Conservation (phyloP, 257 asterid species). For the Nicotiana obtusifolia region DNA sequence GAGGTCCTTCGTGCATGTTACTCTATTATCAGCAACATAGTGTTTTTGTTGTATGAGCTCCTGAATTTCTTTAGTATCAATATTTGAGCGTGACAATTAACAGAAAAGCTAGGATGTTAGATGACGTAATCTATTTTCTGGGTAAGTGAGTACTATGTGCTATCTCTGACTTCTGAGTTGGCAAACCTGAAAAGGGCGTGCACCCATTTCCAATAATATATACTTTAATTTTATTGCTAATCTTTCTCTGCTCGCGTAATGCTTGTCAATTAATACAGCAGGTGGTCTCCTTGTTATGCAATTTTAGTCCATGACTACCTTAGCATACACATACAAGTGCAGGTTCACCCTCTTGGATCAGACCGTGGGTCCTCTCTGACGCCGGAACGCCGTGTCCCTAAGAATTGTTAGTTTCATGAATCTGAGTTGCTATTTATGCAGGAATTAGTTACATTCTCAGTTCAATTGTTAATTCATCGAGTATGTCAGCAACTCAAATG, state of each 20-base stretch:
- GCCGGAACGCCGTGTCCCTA: not conserved
- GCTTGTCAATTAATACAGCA: not conserved
- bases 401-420: not conserved
- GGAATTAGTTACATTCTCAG: not conserved
- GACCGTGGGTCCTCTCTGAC: not conserved
- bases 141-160: not conserved
- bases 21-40: not conserved
- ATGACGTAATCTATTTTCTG: not conserved
- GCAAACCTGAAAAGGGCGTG: too few species aligned
- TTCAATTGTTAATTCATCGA: not conserved
- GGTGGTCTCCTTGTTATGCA: not conserved
- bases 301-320: not conserved
- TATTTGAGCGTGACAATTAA: not conserved
- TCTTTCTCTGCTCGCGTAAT: not conserved
- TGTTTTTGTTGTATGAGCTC: not conserved
- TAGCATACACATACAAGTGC: not conserved
- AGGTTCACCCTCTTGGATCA: not conserved
- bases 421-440: not conserved
- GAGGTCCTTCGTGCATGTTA: not conserved
- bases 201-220: not conserved
- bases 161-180: too few species aligned
- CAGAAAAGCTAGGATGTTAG: not conserved
- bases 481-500: not conserved
- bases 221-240: not conserved
- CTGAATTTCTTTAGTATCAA: not conserved